A percentile compares a stretch with the other conserved stretches of the same genome.
Evolutionary conservation across 2,329 filamentous ascomycete species (phyloP).

Genomic region (Aspergillus sp.): DNA sequence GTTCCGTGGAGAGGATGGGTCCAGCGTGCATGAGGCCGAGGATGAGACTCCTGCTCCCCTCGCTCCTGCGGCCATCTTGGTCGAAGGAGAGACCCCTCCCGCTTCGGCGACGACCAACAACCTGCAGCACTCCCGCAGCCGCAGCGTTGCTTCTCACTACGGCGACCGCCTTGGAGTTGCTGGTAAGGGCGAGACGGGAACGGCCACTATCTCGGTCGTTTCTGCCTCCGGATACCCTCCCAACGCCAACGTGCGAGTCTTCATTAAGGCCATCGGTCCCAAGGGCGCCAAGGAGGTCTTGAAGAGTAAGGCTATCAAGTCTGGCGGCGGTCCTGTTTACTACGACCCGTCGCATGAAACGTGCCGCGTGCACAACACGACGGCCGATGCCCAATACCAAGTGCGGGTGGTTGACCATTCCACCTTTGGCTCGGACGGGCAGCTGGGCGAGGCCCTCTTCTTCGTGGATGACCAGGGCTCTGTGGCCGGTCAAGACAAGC

Average conservation of each 20-base stretch:
- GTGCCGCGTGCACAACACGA: conserved; percentile 71
- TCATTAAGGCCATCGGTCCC: conserved; percentile 65
- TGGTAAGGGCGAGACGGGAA: conserved; percentile 65
- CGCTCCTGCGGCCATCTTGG: conserved; percentile 28
- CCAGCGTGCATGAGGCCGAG: conserved; percentile 26
- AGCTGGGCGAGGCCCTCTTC: conserved; percentile 83
- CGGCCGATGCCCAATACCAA: conserved; percentile 83
- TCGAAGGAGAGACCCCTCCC: conserved; percentile 29
- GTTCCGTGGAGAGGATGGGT: conserved; percentile 51
- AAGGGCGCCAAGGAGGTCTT: conserved; percentile 76
- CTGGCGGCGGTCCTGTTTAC: conserved; percentile 61
- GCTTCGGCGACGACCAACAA: conserved; percentile 27
- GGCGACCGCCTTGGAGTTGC: conserved; percentile 55
- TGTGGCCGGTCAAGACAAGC: conserved; percentile 68
- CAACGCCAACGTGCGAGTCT: conserved; percentile 75
- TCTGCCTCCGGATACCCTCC: conserved; percentile 76
- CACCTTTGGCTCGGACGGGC: conserved; percentile 79
- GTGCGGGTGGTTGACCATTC: conserved; percentile 82
- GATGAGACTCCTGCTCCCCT: conserved; percentile 20
- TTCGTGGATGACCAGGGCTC: conserved; percentile 81
- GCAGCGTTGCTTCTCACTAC: conserved; percentile 54
- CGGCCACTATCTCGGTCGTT: conserved; percentile 77
- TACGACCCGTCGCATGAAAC: conserved; percentile 69
- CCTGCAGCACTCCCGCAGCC: conserved; percentile 49
- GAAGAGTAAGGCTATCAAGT: conserved; percentile 91